Evolutionary conservation across 2,329 filamentous ascomycete genomes (phyloP).

Genomic region (Cylindrodendrum hubeiense): DNA sequence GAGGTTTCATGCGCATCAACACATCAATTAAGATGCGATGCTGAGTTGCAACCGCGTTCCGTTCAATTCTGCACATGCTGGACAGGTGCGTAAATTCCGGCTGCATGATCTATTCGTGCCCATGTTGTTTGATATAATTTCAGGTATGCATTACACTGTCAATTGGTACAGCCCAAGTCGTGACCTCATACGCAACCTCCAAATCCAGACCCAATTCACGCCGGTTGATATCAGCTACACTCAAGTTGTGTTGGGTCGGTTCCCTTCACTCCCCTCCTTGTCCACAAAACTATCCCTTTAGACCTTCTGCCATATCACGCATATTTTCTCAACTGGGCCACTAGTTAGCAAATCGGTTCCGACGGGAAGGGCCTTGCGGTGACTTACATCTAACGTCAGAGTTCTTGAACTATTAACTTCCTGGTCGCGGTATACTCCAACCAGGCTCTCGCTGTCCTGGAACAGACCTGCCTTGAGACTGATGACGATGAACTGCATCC

Average conservation of each 20-base stretch:
- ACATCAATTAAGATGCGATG: background rate
- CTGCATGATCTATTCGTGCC: background rate
- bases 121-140: conserved; percentile 2
- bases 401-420: conserved; percentile 91
- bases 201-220: conserved; percentile 12
- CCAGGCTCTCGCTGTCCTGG: conserved; percentile 94
- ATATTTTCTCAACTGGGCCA: conserved; percentile 50
- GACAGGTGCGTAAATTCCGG: too few species aligned
- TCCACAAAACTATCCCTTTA: background rate
- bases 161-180: conserved; percentile 16
- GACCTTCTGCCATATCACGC: conserved; percentile 37
- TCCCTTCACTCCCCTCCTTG: background rate
- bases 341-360: conserved; percentile 20
- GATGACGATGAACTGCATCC: conserved; percentile 99
- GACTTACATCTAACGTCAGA: conserved; percentile 93
- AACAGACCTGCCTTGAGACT: conserved; percentile 95
- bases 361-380: background rate
- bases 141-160: conserved; percentile 23
- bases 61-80: background rate
- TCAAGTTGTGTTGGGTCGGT: background rate
- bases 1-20: background rate
- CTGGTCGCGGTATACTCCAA: conserved; percentile 96
- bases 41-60: too few species aligned
- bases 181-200: conserved; percentile 15
- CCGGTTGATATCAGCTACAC: conserved; percentile 2